phyloP scores from a whole-genome alignment of 495 filamentous ascomycete genomes.

The Penicillium parvum region DNA sequence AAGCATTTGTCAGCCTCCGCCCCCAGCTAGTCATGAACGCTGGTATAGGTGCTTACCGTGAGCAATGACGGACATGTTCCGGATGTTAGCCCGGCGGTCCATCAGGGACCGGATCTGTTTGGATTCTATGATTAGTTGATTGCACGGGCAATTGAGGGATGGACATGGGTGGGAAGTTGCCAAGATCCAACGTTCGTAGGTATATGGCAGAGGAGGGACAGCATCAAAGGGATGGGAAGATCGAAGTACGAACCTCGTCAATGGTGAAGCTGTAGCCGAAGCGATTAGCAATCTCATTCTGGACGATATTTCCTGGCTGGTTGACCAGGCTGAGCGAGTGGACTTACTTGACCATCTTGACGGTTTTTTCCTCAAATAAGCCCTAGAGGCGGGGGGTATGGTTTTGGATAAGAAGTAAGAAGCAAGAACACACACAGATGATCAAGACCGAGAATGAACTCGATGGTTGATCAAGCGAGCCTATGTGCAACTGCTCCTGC shows the following conservation, averaged over 20 bases:
- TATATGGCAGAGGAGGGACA: too few species aligned
- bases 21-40: neutral
- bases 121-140: constrained; percentile 10
- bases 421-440: constrained; percentile 38
- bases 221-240: neutral
- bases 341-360: constrained; percentile 99
- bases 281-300: too few species aligned
- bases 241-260: constrained; percentile 65
- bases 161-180: neutral
- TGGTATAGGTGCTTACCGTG: constrained; percentile 59
- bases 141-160: neutral
- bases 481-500: constrained; percentile 46
- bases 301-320: neutral
- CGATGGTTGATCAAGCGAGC: constrained; percentile 44
- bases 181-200: too few species aligned
- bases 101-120: constrained; percentile 82
- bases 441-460: constrained; percentile 47
- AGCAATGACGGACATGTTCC: constrained; percentile 99
- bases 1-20: constrained; percentile 5
- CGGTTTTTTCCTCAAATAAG: constrained; percentile 61
- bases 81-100: constrained; percentile 97
- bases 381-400: constrained; percentile 34
- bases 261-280: constrained; percentile 99
- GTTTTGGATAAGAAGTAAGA: constrained; percentile 22
- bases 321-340: constrained; percentile 5